These are phyloP conservation scores for Akanthomyces uredinophilus DNA, from an alignment of 2,329 filamentous ascomycete genomes.

Conservation along the genomic window DNA sequence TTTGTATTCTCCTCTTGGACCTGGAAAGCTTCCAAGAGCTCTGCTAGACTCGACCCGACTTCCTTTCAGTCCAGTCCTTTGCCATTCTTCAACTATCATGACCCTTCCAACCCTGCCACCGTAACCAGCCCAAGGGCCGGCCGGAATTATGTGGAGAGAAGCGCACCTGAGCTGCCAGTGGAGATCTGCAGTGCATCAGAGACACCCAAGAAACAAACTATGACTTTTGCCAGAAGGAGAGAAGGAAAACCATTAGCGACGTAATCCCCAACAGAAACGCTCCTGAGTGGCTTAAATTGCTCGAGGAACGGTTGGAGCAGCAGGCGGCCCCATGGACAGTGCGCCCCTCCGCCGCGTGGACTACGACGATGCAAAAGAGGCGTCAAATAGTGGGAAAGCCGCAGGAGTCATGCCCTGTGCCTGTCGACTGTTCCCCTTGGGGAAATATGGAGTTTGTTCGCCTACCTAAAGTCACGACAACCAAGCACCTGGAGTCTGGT, in stretches of 20 bases:
- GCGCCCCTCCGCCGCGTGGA: not conserved
- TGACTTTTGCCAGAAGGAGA: not conserved
- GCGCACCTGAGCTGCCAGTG: not conserved
- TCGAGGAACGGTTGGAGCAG: not conserved
- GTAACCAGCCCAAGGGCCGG: not conserved
- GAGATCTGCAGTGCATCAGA: not conserved
- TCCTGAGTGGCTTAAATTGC: not conserved
- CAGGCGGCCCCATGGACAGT: not conserved
- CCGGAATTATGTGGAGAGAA: not conserved
- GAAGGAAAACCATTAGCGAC: not conserved
- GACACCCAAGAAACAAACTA: not conserved
- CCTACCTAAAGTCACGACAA: too few species aligned
- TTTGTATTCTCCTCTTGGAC: too few species aligned
- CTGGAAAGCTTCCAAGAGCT: too few species aligned
- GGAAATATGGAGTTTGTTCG: not conserved
- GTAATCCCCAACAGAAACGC: constrained; percentile 1
- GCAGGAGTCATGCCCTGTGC: not conserved
- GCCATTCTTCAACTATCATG: too few species aligned
- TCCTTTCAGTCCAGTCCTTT: too few species aligned
- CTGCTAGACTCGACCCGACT: too few species aligned
- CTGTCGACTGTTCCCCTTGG: not conserved
- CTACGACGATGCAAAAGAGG: not conserved
- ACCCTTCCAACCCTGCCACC: too few species aligned
- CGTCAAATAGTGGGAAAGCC: not conserved
- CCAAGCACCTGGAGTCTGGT: too few species aligned